These are phyloP conservation scores for Grosmannia serpens DNA, from an alignment of 2,329 filamentous ascomycete genomes.

Conservation along the genomic window DNA sequence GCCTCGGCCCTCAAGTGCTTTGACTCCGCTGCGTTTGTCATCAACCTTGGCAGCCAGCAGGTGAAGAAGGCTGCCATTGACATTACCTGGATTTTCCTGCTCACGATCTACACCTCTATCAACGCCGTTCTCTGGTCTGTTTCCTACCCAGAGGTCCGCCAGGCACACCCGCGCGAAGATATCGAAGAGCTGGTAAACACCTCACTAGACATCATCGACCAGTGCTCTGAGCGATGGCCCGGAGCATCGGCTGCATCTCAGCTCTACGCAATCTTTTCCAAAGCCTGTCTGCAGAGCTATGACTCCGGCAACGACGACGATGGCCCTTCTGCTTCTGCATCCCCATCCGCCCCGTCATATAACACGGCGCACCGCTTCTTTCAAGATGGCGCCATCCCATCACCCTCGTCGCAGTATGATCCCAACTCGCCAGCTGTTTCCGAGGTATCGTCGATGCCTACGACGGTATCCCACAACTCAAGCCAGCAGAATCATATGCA, in stretches of 20 bases:
- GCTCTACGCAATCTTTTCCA: constrained; percentile 76
- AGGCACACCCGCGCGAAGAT: constrained; percentile 58
- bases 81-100: constrained; percentile 86
- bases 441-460: constrained; percentile 22
- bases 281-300: constrained; percentile 81
- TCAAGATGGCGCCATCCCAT: constrained; percentile 21
- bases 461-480: constrained; percentile 13
- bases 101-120: constrained; percentile 81
- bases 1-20: constrained; percentile 74
- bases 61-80: constrained; percentile 67
- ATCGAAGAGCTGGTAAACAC: constrained; percentile 64
- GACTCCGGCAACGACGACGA: constrained; percentile 44
- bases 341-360: neutral
- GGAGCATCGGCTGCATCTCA: constrained; percentile 75
- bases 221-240: constrained; percentile 82
- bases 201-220: constrained; percentile 66
- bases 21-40: constrained; percentile 70
- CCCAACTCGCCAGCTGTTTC: constrained; percentile 34
- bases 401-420: constrained; percentile 37
- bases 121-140: constrained; percentile 88
- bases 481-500: constrained; percentile 13
- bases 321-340: constrained; percentile 8
- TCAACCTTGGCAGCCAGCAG: constrained; percentile 69
- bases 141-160: constrained; percentile 74
- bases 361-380: constrained; percentile 10